phyloP scores from a whole-genome alignment of 2,329 filamentous ascomycete genomes.

The Diplodia mutila region DNA sequence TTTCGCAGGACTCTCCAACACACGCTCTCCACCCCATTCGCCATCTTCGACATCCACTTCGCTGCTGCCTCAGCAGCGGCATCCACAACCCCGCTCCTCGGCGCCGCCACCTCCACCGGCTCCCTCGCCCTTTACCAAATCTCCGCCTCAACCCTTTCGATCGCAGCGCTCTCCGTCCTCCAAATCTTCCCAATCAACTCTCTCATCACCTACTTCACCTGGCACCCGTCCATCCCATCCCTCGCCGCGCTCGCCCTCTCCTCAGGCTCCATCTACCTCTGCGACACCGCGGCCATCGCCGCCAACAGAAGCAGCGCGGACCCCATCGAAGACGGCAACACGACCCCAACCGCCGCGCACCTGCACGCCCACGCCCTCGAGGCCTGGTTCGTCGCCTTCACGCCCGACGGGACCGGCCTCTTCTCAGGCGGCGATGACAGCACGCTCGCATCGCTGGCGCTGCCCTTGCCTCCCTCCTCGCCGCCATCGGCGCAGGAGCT shows the following conservation, averaged over 20 bases:
- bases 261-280: slow-evolving; percentile 60
- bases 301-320: not conserved
- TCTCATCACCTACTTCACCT: slow-evolving; percentile 73
- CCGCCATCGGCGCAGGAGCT: not conserved
- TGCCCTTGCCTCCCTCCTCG: not conserved
- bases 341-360: slow-evolving; percentile 44
- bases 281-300: slow-evolving; percentile 17
- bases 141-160: slow-evolving; percentile 29
- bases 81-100: slow-evolving; percentile 59
- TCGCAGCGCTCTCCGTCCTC: slow-evolving; percentile 48
- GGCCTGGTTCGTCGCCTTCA: slow-evolving; percentile 73
- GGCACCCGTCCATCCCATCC: slow-evolving; percentile 63
- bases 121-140: slow-evolving; percentile 64
- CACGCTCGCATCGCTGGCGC: slow-evolving; percentile 40
- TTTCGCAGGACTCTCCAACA: slow-evolving; percentile 44
- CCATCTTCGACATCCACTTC: slow-evolving; percentile 86
- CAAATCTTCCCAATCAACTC: slow-evolving; percentile 60
- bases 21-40: slow-evolving; percentile 66
- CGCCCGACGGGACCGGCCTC: slow-evolving; percentile 48
- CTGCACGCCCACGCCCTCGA: slow-evolving; percentile 60
- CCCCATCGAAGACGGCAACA: slow-evolving; percentile 22
- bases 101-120: slow-evolving; percentile 77
- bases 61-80: slow-evolving; percentile 51
- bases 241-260: slow-evolving; percentile 74
- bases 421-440: slow-evolving; percentile 80